Evolutionary conservation across 2,329 filamentous ascomycete species (phyloP).

Genomic region (Mariannaea sp.): DNA sequence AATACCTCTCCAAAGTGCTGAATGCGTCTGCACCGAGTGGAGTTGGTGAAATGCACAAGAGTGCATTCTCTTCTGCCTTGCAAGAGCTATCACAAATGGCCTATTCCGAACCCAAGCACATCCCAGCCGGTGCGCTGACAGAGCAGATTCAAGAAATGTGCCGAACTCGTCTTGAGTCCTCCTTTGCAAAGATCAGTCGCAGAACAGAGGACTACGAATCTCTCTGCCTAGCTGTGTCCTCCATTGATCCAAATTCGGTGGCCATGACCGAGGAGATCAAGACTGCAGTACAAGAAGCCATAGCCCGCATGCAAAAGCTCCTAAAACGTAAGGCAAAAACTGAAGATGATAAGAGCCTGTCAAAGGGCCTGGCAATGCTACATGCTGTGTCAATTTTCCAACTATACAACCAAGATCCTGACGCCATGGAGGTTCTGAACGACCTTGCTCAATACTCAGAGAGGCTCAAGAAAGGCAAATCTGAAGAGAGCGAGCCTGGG

Average conservation of each 20-base stretch:
- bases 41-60: slow-evolving; percentile 38
- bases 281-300: slow-evolving; percentile 56
- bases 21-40: slow-evolving; percentile 43
- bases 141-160: slow-evolving; percentile 59
- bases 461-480: slow-evolving; percentile 58
- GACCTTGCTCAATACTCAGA: slow-evolving; percentile 80
- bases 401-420: slow-evolving; percentile 86
- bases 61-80: slow-evolving; percentile 48
- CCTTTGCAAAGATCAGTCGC: slow-evolving; percentile 62
- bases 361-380: slow-evolving; percentile 75
- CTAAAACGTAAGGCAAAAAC: slow-evolving; percentile 48
- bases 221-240: slow-evolving; percentile 59
- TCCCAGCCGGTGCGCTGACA: slow-evolving; percentile 51
- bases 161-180: slow-evolving; percentile 61
- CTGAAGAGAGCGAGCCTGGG: slow-evolving; percentile 56
- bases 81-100: slow-evolving; percentile 59
- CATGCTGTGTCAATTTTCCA: slow-evolving; percentile 86
- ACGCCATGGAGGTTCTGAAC: slow-evolving; percentile 79
- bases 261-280: slow-evolving; percentile 61
- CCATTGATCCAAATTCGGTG: slow-evolving; percentile 57
- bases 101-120: slow-evolving; percentile 54
- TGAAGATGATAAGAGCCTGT: slow-evolving; percentile 46
- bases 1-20: slow-evolving; percentile 59
- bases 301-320: slow-evolving; percentile 58
- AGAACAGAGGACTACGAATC: slow-evolving; percentile 57